Evolutionary conservation across 225 moss, liverwort and hornwort genomes (phyloP).

Genomic region (Climacium dendroides): DNA sequence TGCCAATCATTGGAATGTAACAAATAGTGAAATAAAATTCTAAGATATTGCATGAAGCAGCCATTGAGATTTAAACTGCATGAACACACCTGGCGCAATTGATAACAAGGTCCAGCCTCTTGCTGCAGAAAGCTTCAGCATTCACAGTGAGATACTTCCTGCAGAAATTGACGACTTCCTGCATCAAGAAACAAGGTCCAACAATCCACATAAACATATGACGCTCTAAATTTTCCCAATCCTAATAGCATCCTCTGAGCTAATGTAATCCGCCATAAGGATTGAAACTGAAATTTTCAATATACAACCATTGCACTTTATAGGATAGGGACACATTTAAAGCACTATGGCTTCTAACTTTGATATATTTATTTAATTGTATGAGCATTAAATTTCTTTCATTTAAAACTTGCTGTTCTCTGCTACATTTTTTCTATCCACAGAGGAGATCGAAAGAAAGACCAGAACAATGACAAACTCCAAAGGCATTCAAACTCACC

Average conservation of each 20-base stretch:
- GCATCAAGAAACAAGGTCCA: background rate
- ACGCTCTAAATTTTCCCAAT: background rate
- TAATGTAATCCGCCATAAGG: background rate
- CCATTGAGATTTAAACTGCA: background rate
- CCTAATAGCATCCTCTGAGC: no score
- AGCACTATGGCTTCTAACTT: background rate
- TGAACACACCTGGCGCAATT: constrained; percentile 59
- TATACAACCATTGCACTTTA: background rate
- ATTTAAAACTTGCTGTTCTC: background rate
- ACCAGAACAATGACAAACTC: background rate
- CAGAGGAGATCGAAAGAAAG: background rate
- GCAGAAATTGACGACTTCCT: constrained; percentile 98
- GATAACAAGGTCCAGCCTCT: constrained; percentile 70
- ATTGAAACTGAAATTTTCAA: background rate
- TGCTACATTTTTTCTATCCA: background rate
- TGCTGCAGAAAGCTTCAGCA: constrained; percentile 40
- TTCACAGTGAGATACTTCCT: constrained; percentile 56
- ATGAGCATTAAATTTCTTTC: background rate
- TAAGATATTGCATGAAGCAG: background rate
- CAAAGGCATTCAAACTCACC: constrained; percentile 21
- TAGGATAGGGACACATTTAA: background rate
- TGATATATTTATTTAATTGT: background rate
- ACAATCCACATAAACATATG: background rate
- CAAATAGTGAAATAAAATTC: background rate
- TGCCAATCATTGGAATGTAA: background rate